These are phyloP conservation scores for Boletus rubroflammeus DNA, from an alignment of 768 basidiomycete genomes.

Conservation along the genomic window DNA sequence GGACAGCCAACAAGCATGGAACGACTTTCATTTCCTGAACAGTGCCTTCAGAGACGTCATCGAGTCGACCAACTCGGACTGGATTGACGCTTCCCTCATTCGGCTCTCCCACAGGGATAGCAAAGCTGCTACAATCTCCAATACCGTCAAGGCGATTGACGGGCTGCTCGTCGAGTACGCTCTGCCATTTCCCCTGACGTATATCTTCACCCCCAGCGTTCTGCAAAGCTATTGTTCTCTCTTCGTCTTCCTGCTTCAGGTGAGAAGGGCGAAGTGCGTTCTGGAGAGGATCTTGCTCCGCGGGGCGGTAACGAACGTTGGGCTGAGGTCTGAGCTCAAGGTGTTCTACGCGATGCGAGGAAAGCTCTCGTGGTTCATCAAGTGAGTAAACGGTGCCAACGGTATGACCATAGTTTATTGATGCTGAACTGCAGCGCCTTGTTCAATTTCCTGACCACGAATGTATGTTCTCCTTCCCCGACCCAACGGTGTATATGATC, in stretches of 20 bases:
- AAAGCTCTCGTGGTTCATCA: conserved; percentile 80
- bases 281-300: conserved; percentile 69
- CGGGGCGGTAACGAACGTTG: conserved; percentile 37
- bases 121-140: conserved; percentile 41
- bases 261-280: conserved; percentile 66
- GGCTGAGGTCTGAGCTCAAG: conserved; percentile 51
- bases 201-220: conserved; percentile 61
- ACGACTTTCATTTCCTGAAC: conserved; percentile 82
- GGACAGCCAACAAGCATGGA: conserved; percentile 69
- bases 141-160: conserved; percentile 62
- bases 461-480: conserved; percentile 43
- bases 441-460: conserved; percentile 67
- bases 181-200: conserved; percentile 76
- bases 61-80: conserved; percentile 45
- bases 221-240: conserved; percentile 61
- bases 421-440: conserved; percentile 44
- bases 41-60: conserved; percentile 69
- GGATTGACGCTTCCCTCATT: conserved; percentile 67
- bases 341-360: conserved; percentile 73
- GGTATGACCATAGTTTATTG: neutral
- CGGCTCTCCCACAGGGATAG: conserved; percentile 64
- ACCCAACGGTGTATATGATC: too few species aligned
- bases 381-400: conserved; percentile 45
- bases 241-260: conserved; percentile 70
- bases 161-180: conserved; percentile 75